phyloP scores from a whole-genome alignment of 179 eudicot genomes.

The Kewa caespitosa region DNA sequence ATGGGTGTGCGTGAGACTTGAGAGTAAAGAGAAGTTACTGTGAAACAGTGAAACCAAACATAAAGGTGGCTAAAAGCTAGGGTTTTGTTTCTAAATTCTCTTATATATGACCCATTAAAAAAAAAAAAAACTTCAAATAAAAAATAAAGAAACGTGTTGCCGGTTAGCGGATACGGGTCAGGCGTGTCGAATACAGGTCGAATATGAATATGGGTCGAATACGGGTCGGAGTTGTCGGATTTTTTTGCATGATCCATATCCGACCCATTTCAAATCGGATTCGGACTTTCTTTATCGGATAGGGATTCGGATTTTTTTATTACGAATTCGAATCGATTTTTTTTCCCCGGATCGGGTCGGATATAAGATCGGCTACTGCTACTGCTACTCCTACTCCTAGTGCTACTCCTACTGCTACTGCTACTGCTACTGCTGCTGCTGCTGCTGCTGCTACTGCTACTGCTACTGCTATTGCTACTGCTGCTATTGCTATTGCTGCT shows the following conservation, averaged over 20 bases:
- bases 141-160: too few species aligned
- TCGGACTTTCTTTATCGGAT: background rate
- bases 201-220: too few species aligned
- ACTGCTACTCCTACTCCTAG: conserved; percentile 7
- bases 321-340: background rate
- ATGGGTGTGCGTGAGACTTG: too few species aligned
- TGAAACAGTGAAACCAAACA: too few species aligned
- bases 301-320: background rate
- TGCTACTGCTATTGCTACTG: background rate
- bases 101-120: too few species aligned
- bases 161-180: too few species aligned
- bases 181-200: too few species aligned
- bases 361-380: background rate
- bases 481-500: conserved; percentile 7
- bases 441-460: conserved; percentile 3
- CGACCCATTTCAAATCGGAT: background rate
- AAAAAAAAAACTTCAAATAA: too few species aligned
- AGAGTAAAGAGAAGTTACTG: too few species aligned
- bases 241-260: background rate
- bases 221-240: too few species aligned
- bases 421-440: conserved; percentile 1
- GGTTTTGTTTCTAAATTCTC: too few species aligned
- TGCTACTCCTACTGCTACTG: conserved; percentile 6
- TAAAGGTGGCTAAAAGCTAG: too few species aligned
- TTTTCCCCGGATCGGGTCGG: background rate